Percentiles rank a stretch among this genome's conserved stretches.
Evolutionary conservation across 495 filamentous ascomycete genomes (phyloP).

Genomic region (Aspergillus carlsbadensis): DNA sequence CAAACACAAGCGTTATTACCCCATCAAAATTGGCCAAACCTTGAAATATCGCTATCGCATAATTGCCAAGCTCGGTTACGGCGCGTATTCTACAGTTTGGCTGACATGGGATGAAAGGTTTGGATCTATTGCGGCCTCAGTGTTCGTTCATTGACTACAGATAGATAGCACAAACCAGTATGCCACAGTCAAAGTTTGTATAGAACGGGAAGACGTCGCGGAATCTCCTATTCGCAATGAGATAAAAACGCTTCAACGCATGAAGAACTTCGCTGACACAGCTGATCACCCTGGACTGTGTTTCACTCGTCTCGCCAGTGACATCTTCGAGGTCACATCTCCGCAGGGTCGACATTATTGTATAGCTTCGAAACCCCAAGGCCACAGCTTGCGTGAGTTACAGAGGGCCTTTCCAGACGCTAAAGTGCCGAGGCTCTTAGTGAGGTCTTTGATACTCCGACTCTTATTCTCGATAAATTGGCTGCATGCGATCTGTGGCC

Average conservation of each 20-base stretch:
- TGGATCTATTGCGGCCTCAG: too few relatives aligned
- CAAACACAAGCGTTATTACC: conserved; percentile 29
- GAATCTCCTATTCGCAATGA: too few relatives aligned
- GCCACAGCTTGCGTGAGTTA: conserved; percentile 14
- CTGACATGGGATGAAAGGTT: conserved; percentile 38
- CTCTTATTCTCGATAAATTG: conserved; percentile 17
- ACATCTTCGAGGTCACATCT: conserved; percentile 13
- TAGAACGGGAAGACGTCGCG: too few relatives aligned
- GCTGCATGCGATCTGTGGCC: conserved; percentile 15
- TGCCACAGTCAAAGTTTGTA: too few relatives aligned
- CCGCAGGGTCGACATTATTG: conserved; percentile 11
- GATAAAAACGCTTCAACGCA: too few relatives aligned
- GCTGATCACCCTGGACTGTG: too few relatives aligned
- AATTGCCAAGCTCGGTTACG: conserved; percentile 48
- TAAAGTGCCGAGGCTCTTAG: conserved; percentile 10
- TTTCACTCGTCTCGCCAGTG: conserved; percentile 8
- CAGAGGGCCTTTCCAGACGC: conserved; percentile 12
- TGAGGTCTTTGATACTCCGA: conserved; percentile 14
- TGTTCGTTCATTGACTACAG: too few relatives aligned
- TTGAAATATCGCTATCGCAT: conserved; percentile 39
- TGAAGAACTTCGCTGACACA: too few relatives aligned
- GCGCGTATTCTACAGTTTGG: conserved; percentile 49
- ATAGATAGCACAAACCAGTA: too few relatives aligned
- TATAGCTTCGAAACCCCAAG: conserved; percentile 15
- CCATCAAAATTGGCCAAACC: conserved; percentile 37